These are phyloP conservation scores for Podospora tetraspora DNA, from an alignment of 495 filamentous ascomycete species.

Conservation along the genomic window DNA sequence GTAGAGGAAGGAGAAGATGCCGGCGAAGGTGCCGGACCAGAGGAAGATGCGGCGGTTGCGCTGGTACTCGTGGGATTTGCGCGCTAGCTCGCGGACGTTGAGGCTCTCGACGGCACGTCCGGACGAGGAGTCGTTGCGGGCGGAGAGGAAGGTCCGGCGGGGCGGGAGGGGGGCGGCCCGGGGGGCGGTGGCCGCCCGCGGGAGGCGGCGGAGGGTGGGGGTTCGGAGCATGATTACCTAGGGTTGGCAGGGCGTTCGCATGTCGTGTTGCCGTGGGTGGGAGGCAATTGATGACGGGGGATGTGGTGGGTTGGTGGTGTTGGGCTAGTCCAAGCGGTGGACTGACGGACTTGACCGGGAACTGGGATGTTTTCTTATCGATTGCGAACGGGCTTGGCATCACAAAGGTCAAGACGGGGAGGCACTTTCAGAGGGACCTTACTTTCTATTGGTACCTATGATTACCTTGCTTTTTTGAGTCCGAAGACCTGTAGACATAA, in stretches of 20 bases:
- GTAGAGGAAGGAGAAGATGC: slow-evolving; percentile 46
- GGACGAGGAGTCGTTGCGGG: slow-evolving; percentile 12
- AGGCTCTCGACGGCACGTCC: slow-evolving; percentile 39
- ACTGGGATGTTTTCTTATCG: not conserved
- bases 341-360: not conserved
- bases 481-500: not conserved
- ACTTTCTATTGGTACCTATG: not conserved
- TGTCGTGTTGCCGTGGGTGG: not conserved
- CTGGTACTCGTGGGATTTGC: slow-evolving; percentile 38
- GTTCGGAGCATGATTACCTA: slow-evolving; percentile 26
- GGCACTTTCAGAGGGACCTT: not conserved
- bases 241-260: not conserved
- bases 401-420: not conserved
- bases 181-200: slow-evolving; percentile 14
- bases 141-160: slow-evolving; percentile 36
- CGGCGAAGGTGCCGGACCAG: slow-evolving; percentile 40
- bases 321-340: not conserved
- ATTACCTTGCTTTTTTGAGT: not conserved
- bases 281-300: not conserved
- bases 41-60: slow-evolving; percentile 44
- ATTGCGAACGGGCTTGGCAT: not conserved
- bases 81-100: slow-evolving; percentile 41
- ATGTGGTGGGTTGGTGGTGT: not conserved
- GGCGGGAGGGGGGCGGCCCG: slow-evolving; percentile 8
- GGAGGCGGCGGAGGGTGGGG: slow-evolving; percentile 19